Percentiles rank a stretch among this genome's conserved stretches.
phyloP scores from a whole-genome alignment of 768 basidiomycete genomes.

The Phylloporus scabripes region DNA sequence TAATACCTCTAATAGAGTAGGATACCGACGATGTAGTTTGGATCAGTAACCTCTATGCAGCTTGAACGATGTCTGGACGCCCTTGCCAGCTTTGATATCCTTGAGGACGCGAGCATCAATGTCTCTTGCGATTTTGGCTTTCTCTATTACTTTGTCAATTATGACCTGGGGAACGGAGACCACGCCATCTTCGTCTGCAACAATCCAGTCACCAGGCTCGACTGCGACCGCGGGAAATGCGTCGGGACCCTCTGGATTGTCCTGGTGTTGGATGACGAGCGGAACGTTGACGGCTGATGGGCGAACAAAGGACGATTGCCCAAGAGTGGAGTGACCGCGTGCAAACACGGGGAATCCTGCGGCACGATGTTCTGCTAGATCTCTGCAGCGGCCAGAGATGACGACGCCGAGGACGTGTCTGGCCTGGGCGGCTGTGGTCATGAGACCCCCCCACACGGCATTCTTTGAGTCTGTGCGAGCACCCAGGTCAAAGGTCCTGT shows the following conservation, averaged over 20 bases:
- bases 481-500: conserved; percentile 1
- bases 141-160: conserved; percentile 48
- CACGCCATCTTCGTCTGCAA: conserved; percentile 88
- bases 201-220: conserved; percentile 71
- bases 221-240: conserved; percentile 53
- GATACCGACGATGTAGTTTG: not conserved
- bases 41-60: conserved; percentile 54
- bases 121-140: conserved; percentile 53
- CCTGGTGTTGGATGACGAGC: conserved; percentile 39
- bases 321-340: conserved; percentile 75
- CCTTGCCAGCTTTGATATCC: conserved; percentile 71
- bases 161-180: conserved; percentile 65
- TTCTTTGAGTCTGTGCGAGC: conserved; percentile 55
- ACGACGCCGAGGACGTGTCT: conserved; percentile 69
- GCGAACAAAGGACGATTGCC: conserved; percentile 79
- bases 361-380: conserved; percentile 69
- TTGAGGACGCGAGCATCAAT: conserved; percentile 67
- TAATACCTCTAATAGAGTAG: conserved; percentile 11
- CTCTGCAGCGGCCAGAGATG: conserved; percentile 81
- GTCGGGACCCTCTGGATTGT: conserved; percentile 28
- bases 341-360: conserved; percentile 78
- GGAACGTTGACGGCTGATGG: conserved; percentile 72
- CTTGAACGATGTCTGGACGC: conserved; percentile 74
- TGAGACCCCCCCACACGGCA: conserved; percentile 90
- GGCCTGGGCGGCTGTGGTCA: conserved; percentile 79